A percentile compares a stretch with the other conserved stretches of the same genome.
phyloP scores from a whole-genome alignment of 345 rosid species.

The Eucalyptus virginea region DNA sequence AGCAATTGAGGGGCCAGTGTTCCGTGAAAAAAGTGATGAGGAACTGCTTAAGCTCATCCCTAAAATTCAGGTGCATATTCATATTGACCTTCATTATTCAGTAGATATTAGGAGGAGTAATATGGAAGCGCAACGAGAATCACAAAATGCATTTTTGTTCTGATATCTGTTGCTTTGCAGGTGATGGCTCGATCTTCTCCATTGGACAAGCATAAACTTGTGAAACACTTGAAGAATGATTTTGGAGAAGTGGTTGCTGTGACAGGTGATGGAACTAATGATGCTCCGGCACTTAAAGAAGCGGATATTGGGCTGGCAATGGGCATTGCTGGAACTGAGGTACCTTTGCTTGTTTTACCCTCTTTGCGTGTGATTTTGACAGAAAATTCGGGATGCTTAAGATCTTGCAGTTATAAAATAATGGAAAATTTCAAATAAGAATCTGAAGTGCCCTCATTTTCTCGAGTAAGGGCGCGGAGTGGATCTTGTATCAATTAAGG shows the following conservation, averaged over 20 bases:
- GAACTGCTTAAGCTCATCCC: slow-evolving; percentile 65
- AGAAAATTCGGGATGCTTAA: accelerated
- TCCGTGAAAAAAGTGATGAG: slow-evolving; percentile 35
- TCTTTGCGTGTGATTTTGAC: background rate
- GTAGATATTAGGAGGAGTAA: background rate
- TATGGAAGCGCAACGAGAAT: background rate
- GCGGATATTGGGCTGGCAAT: slow-evolving; percentile 88
- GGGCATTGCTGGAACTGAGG: slow-evolving; percentile 91
- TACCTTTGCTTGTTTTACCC: background rate
- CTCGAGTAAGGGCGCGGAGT: too few species aligned
- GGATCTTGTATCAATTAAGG: too few species aligned
- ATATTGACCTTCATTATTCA: background rate
- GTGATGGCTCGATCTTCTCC: slow-evolving; percentile 94
- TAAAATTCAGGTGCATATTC: slow-evolving; percentile 54
- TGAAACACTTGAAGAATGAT: slow-evolving; percentile 50
- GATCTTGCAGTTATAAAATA: background rate
- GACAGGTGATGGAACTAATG: slow-evolving; percentile 90
- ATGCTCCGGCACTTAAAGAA: slow-evolving; percentile 87
- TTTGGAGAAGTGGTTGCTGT: slow-evolving; percentile 78
- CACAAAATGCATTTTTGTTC: background rate
- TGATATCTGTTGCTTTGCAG: slow-evolving; percentile 5
- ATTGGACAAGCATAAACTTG: slow-evolving; percentile 81
- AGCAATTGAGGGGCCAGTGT: slow-evolving; percentile 56
- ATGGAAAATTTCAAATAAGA: too few species aligned
- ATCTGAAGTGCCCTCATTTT: too few species aligned